Percentiles rank a stretch among this genome's conserved stretches.
Evolutionary conservation across 2,329 filamentous ascomycete genomes (phyloP).

Genomic region (Fusarium avenaceum): DNA sequence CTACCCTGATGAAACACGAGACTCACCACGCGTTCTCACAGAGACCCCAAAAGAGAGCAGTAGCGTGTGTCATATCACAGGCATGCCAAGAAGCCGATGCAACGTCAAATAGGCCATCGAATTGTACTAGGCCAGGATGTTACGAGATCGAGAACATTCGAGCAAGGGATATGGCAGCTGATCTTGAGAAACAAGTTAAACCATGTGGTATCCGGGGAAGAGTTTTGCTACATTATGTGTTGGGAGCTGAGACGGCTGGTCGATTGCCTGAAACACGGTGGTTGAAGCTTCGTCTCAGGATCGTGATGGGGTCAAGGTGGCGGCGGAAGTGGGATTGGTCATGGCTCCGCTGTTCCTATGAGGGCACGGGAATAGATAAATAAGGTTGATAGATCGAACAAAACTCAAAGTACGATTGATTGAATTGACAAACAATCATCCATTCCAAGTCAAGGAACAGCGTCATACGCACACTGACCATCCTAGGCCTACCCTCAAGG

Average conservation of each 20-base stretch:
- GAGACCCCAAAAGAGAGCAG: constrained; percentile 6
- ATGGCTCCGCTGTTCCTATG: constrained; percentile 5
- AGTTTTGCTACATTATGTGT: constrained; percentile 25
- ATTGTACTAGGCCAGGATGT: background rate
- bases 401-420: background rate
- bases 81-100: constrained; percentile 16
- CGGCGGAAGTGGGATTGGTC: constrained; percentile 1
- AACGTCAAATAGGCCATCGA: constrained; percentile 1
- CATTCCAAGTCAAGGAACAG: background rate
- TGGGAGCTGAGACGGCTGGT: constrained; percentile 43
- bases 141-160: constrained; percentile 29
- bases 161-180: constrained; percentile 15
- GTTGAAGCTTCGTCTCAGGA: constrained; percentile 33
- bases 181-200: constrained; percentile 21
- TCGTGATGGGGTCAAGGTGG: constrained; percentile 3
- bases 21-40: constrained; percentile 3
- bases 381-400: background rate
- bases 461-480: background rate
- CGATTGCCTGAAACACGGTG: constrained; percentile 45
- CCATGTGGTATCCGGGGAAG: constrained; percentile 15
- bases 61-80: constrained; percentile 31
- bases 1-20: constrained; percentile 32
- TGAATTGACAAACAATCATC: no score
- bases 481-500: background rate
- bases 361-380: constrained; percentile 1